Base-by-base conservation (phyloP, 495 filamentous ascomycete genomes). In the Aspergillus mulundensis region DNA sequence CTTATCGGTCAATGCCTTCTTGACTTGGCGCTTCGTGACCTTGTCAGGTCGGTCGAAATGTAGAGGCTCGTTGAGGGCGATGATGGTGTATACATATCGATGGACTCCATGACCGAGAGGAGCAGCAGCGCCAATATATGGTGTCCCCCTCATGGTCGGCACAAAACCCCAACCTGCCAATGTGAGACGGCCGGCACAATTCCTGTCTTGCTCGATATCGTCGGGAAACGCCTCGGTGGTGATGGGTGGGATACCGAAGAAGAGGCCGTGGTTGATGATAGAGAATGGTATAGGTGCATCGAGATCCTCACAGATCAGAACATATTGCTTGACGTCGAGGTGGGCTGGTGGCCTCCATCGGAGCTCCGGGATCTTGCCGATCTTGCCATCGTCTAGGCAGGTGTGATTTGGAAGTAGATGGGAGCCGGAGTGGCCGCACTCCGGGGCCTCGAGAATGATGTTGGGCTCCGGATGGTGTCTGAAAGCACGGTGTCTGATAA, bases 221-320 rank as follows among this genome's bases (percentile, higher is more conserved):
- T 54, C 59, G n/a, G 63, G 47, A 15, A 56, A 62, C 24, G 69
- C 68, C 0, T 58, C 66, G 2, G 57, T 71, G 15, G 54, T 66
- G 0, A 68, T 64, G 2, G 70, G 39, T 5, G 70, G 73, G 49
- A 82, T 80, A 0, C 51, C 70, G 44, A 68, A 73, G 58, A 76
- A 75, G 6, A 79, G 59, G 15, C 77, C 78, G 49, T 82, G 81
- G 20, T 71, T 62, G 28, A 78, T 67, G 32, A 76, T 70, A 7
- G 61, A 36, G 10, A 60, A 73, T 1, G 78, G 78, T 23, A 80
- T 57, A 3, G 80, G 77, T 15, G 68, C 60, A 50, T 82, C 79
- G n/a, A 75, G 68, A 42, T 81, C 79, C 56, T 84, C 76, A n/a
- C 69, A 70, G 14, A 80, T 58, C 1, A 84, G 48, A 11, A 82